Percentiles rank a stretch among this genome's conserved stretches.
Evolutionary conservation across 768 basidiomycete species (phyloP).

Genomic region (Kwoniella sp.): DNA sequence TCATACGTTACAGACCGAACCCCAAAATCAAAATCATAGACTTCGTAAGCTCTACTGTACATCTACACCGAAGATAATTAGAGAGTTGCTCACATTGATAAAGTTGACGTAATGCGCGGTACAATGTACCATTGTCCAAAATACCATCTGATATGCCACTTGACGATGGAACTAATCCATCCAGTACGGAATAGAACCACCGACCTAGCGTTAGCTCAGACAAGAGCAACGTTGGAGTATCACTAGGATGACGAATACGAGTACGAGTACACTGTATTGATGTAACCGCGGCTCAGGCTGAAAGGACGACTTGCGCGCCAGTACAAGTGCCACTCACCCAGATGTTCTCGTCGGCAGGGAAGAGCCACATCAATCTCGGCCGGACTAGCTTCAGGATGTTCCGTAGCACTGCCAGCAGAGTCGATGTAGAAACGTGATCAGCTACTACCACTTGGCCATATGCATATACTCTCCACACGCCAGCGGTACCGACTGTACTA

Average conservation of each 20-base stretch:
- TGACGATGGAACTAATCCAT: slow-evolving; percentile 67
- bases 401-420: slow-evolving; percentile 64
- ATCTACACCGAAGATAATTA: too few relatives aligned
- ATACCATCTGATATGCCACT: slow-evolving; percentile 90
- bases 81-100: slow-evolving; percentile 32
- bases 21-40: too few relatives aligned
- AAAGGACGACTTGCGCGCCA: too few relatives aligned
- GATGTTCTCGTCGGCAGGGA: slow-evolving; percentile 92
- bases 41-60: too few relatives aligned
- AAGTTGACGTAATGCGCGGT: slow-evolving; percentile 70
- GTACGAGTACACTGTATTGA: too few relatives aligned
- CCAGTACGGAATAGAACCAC: too few relatives aligned
- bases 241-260: background rate
- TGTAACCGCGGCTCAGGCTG: too few relatives aligned
- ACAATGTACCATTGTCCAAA: slow-evolving; percentile 75
- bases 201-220: too few relatives aligned
- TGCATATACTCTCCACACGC: too few relatives aligned
- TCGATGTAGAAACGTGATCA: background rate
- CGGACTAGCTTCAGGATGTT: slow-evolving; percentile 82
- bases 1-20: background rate
- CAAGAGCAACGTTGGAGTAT: too few relatives aligned
- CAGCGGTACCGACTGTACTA: background rate
- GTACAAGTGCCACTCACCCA: slow-evolving; percentile 64
- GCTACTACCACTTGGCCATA: background rate
- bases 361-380: slow-evolving; percentile 74